Conservation (phyloP, 495 filamentous ascomycete genomes). For the Talaromyces stipitatus region DNA sequence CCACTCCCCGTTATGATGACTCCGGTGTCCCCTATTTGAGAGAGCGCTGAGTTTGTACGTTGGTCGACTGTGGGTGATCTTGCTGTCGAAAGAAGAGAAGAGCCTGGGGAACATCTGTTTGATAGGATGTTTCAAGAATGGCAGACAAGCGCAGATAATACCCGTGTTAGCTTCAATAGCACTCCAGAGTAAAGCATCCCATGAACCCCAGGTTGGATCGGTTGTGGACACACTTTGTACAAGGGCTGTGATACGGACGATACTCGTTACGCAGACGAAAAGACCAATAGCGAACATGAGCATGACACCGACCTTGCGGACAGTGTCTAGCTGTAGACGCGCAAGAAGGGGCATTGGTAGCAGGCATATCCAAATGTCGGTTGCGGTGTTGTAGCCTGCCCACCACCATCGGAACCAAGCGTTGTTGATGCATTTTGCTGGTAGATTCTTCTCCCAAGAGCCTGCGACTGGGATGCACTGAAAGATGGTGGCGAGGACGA, state of each 20-base stretch:
- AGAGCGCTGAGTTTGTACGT: constrained; percentile 8
- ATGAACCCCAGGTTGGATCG: constrained; percentile 16
- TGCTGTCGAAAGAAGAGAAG: constrained; percentile 9
- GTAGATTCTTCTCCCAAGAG: constrained; percentile 25
- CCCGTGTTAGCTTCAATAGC: constrained; percentile 17
- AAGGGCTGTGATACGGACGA: constrained; percentile 20
- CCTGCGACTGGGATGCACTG: constrained; percentile 33
- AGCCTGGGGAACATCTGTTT: constrained; percentile 19
- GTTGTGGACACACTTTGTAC: constrained; percentile 15
- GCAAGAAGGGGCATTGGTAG: constrained; percentile 33
- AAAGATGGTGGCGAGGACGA: constrained; percentile 31
- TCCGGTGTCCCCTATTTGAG: not conserved
- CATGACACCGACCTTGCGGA: constrained; percentile 28
- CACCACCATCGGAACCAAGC: constrained; percentile 15
- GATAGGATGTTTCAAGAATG: constrained; percentile 26
- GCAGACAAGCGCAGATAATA: constrained; percentile 18
- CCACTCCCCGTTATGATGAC: not conserved
- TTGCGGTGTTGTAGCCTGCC: constrained; percentile 22
- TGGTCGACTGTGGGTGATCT: constrained; percentile 5
- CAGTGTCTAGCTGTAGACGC: constrained; percentile 28
- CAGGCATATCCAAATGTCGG: constrained; percentile 32
- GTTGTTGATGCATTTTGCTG: constrained; percentile 13
- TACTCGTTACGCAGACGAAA: constrained; percentile 19
- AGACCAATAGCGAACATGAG: constrained; percentile 27
- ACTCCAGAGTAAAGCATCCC: constrained; percentile 17